phyloP scores from a whole-genome alignment of 2,329 filamentous ascomycete genomes.

The Aspergillus ochraceus region DNA sequence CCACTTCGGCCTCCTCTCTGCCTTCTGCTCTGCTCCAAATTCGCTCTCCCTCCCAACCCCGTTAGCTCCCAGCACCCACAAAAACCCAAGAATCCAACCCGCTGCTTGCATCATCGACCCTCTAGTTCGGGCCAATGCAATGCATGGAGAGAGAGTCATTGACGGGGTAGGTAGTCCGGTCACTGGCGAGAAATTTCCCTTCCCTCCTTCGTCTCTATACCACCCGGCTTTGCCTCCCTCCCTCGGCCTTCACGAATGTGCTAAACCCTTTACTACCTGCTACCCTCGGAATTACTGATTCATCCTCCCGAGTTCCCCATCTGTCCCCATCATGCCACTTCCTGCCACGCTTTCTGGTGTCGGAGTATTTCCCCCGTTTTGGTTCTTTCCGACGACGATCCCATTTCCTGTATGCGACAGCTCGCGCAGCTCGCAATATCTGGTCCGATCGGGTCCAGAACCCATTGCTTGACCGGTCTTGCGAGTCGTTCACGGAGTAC shows the following conservation, averaged over 20 bases:
- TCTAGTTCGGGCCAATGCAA: not conserved
- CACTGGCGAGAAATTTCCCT: not conserved
- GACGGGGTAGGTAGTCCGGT: not conserved
- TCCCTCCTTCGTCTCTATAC: no score
- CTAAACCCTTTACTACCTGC: not conserved
- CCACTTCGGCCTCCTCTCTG: not conserved
- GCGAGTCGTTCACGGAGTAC: not conserved
- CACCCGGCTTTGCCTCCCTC: not conserved
- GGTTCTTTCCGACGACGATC: conserved; percentile 5
- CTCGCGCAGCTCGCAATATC: not conserved
- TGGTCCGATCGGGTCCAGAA: conserved; percentile 2
- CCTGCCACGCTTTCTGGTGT: not conserved
- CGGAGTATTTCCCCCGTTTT: conserved; percentile 1
- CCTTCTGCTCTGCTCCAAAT: not conserved
- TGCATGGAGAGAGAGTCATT: not conserved
- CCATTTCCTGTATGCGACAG: not conserved
- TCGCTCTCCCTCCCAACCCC: no score
- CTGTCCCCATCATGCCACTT: conserved; percentile 4
- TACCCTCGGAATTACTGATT: not conserved
- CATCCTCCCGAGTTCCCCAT: not conserved
- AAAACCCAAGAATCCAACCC: not conserved
- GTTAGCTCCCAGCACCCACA: not conserved
- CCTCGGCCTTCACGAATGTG: not conserved
- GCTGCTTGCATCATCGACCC: not conserved
- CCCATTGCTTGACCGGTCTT: not conserved